These are phyloP conservation scores for Lolium rigidum DNA, from an alignment of 176 grass and related monocot genomes.

Conservation along the genomic window DNA sequence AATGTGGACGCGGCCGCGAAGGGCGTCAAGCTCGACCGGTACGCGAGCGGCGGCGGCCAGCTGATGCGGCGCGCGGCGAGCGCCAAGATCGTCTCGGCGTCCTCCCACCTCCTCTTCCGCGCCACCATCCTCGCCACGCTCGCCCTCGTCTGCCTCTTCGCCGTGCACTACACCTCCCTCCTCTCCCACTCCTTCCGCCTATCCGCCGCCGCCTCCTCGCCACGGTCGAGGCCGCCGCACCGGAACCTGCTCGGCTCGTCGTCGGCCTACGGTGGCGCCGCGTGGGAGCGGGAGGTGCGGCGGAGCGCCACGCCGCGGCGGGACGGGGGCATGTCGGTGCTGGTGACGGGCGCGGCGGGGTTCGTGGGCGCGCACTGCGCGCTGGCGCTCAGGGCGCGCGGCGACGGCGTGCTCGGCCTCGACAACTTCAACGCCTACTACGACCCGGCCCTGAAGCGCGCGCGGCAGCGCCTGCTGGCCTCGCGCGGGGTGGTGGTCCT, in stretches of 20 bases:
- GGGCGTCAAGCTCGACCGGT: conserved; percentile 55
- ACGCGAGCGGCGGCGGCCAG: conserved; percentile 44
- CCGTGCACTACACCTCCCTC: conserved; percentile 81
- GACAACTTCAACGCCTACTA: conserved; percentile 99
- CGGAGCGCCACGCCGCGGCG: conserved; percentile 58
- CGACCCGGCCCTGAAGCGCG: conserved; percentile 79
- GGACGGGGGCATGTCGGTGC: conserved; percentile 64
- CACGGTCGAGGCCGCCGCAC: conserved; percentile 34
- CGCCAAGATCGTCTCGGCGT: conserved; percentile 63
- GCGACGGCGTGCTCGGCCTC: conserved; percentile 89
- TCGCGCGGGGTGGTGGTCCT: conserved; percentile 65
- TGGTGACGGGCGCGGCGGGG: conserved; percentile 76
- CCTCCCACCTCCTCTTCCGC: conserved; percentile 75
- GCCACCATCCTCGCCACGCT: conserved; percentile 70
- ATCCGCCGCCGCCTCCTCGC: conserved; percentile 3
- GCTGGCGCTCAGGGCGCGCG: conserved; percentile 69
- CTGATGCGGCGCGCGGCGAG: conserved; percentile 59
- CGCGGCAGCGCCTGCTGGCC: conserved; percentile 69
- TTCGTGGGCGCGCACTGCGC: conserved; percentile 93
- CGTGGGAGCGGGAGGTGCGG: conserved; percentile 62
- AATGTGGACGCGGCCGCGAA: conserved; percentile 62
- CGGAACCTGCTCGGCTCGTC: conserved; percentile 66
- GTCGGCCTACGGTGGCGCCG: conserved; percentile 42
- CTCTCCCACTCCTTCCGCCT: conserved; percentile 63
- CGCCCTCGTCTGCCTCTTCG: conserved; percentile 70